phyloP scores from a whole-genome alignment of 1,284 basidiomycete species.

The Ganoderma lingzhi region DNA sequence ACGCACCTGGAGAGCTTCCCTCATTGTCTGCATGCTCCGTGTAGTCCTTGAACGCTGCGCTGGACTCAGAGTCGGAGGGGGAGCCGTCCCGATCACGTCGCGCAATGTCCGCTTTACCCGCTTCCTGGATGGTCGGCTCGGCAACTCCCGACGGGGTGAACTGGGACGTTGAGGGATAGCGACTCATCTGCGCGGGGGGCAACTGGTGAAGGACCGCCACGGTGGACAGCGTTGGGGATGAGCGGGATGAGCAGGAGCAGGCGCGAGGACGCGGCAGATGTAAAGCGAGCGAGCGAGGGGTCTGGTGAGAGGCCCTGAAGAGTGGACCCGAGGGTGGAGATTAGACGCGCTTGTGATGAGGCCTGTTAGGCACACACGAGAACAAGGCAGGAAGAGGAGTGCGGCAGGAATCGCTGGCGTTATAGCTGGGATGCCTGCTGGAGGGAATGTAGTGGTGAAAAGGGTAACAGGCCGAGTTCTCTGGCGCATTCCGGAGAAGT shows the following conservation, averaged over 20 bases:
- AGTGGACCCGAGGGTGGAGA: conserved; percentile 12
- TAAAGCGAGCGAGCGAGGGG: conserved; percentile 4
- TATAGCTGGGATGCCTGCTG: conserved; percentile 12
- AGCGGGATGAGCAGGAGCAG: conserved; percentile 6
- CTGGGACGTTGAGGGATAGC: conserved; percentile 33
- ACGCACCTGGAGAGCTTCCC: conserved; percentile 32
- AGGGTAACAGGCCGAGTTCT: conserved; percentile 27
- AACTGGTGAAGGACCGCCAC: conserved; percentile 17
- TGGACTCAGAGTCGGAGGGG: conserved; percentile 36
- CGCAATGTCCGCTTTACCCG: conserved; percentile 30
- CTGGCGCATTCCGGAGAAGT: conserved; percentile 28
- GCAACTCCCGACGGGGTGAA: conserved; percentile 33
- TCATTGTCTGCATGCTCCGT: conserved; percentile 33
- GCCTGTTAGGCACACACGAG: conserved; percentile 1
- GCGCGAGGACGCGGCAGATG: conserved; percentile 6
- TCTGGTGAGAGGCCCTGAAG: conserved; percentile 5
- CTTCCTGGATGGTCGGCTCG: conserved; percentile 27
- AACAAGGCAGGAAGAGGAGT: conserved; percentile 6
- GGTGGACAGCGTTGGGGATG: conserved; percentile 8
- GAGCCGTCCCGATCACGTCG: conserved; percentile 40
- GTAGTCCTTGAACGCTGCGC: conserved; percentile 32
- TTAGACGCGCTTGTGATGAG: conserved; percentile 19
- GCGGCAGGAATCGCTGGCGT: conserved; percentile 12
- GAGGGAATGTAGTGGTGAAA: conserved; percentile 16
- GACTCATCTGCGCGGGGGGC: conserved; percentile 36